phyloP scores from a whole-genome alignment of 129 eudicot species.

The Artemisia tridentata region DNA sequence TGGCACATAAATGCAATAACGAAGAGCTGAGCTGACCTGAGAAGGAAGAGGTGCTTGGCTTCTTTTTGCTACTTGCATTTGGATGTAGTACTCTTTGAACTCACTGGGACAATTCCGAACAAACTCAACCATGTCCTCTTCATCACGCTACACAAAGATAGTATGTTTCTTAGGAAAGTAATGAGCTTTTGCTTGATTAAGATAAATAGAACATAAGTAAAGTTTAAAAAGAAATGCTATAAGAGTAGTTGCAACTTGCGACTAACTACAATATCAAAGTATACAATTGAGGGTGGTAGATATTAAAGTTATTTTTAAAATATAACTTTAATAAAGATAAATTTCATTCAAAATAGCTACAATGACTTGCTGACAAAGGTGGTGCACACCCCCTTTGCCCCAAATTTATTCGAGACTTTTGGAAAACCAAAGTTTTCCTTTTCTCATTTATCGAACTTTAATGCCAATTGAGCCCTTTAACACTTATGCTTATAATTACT shows the following conservation, averaged over 20 bases:
- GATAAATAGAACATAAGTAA: too few species aligned
- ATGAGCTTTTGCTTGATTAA: too few species aligned
- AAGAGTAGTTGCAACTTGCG: too few species aligned
- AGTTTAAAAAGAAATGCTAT: not conserved
- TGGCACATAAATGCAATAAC: not conserved
- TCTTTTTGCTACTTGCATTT: slow-evolving; percentile 95
- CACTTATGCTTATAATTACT: not conserved
- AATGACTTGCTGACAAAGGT: not conserved
- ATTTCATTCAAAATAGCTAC: slow-evolving; percentile 8
- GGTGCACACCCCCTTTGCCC: not conserved
- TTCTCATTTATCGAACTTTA: not conserved
- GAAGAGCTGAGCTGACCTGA: slow-evolving; percentile 53
- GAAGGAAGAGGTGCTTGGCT: slow-evolving; percentile 95
- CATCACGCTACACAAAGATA: slow-evolving; percentile 72
- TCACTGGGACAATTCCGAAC: slow-evolving; percentile 76
- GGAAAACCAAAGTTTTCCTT: not conserved
- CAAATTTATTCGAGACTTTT: not conserved
- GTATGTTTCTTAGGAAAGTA: not conserved
- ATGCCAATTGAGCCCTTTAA: not conserved
- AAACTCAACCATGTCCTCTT: slow-evolving; percentile 79
- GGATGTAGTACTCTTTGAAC: slow-evolving; percentile 87
- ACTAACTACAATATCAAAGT: not conserved
- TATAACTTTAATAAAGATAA: too few species aligned
- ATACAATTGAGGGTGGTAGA: not conserved
- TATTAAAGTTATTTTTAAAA: too few species aligned